Evolutionary conservation across 176 grass and related monocot genomes (phyloP).

Genomic region (Oryza glumipatula): DNA sequence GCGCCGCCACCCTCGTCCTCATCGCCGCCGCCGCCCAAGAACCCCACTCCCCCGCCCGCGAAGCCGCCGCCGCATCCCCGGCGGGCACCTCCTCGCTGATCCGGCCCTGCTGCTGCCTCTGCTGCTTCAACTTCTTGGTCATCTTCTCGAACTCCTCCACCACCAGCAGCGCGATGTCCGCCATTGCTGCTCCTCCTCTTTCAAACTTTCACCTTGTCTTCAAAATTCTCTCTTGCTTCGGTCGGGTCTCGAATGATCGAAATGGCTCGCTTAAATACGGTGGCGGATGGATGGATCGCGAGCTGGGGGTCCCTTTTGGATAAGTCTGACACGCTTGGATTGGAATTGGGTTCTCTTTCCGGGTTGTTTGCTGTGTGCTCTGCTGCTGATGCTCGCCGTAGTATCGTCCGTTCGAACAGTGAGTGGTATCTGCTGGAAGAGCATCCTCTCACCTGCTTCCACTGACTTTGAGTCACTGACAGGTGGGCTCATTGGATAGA

Average conservation of each 20-base stretch:
- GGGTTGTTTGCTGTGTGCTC: background rate
- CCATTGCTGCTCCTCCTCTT: slow-evolving; percentile 14
- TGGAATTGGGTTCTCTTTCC: background rate
- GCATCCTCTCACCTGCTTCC: too few species aligned
- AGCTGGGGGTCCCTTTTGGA: background rate
- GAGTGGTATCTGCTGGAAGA: too few species aligned
- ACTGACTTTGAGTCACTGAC: too few species aligned
- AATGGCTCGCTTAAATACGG: background rate
- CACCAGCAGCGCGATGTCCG: slow-evolving; percentile 41
- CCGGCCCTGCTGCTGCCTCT: background rate
- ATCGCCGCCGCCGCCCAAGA: background rate
- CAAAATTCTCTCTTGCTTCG: background rate
- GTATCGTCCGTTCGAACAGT: background rate
- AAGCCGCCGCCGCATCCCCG: background rate
- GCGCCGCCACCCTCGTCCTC: background rate
- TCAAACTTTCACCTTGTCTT: background rate
- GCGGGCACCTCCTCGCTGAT: background rate
- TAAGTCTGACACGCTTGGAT: slow-evolving; percentile 13
- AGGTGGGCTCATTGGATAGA: too few species aligned
- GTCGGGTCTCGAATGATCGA: background rate
- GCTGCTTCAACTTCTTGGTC: background rate
- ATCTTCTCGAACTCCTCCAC: slow-evolving; percentile 28
- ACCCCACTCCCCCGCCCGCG: background rate
- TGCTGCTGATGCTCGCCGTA: too few species aligned
- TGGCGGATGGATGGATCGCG: background rate